Evolutionary conservation across 805 yeast species (phyloP).

Genomic region (Danielozyma ontarioensis): DNA sequence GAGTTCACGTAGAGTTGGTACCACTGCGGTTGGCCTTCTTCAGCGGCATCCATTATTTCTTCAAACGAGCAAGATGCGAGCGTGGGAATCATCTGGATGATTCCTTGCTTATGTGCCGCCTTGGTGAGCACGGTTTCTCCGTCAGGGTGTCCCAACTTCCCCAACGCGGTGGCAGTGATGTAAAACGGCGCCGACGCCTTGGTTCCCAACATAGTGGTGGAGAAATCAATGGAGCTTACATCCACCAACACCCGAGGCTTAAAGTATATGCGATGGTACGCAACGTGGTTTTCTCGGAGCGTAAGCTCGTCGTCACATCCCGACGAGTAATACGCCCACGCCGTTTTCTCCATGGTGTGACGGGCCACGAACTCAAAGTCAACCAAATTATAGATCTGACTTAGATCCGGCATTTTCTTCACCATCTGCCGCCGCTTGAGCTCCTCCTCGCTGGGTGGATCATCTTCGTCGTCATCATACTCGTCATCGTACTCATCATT

Average conservation of each 20-base stretch:
- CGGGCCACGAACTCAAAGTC: constrained; percentile 89
- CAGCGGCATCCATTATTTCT: constrained; percentile 71
- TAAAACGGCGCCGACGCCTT: constrained; percentile 74
- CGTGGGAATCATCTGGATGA: constrained; percentile 90
- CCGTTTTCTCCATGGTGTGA: constrained; percentile 65
- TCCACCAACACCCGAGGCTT: constrained; percentile 80
- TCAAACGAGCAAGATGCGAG: constrained; percentile 84
- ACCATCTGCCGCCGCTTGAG: constrained; percentile 18
- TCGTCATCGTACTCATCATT: constrained; percentile 23
- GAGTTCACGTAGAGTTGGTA: constrained; percentile 74
- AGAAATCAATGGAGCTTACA: constrained; percentile 65
- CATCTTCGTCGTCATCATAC: constrained; percentile 39
- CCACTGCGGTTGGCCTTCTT: constrained; percentile 75
- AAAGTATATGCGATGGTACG: constrained; percentile 84
- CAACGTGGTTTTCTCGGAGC: constrained; percentile 83
- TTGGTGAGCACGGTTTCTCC: constrained; percentile 86
- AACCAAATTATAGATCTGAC: constrained; percentile 66
- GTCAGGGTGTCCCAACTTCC: constrained; percentile 86
- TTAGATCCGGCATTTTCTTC: constrained; percentile 58
- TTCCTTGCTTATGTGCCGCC: constrained; percentile 65
- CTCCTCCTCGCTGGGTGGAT: constrained; percentile 23
- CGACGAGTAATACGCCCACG: constrained; percentile 90
- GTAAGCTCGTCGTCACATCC: constrained; percentile 94
- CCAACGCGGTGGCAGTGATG: constrained; percentile 87
- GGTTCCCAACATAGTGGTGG: constrained; percentile 74